phyloP scores from a whole-genome alignment of 140 eudicot genomes.

The Ambrosia hybrid region DNA sequence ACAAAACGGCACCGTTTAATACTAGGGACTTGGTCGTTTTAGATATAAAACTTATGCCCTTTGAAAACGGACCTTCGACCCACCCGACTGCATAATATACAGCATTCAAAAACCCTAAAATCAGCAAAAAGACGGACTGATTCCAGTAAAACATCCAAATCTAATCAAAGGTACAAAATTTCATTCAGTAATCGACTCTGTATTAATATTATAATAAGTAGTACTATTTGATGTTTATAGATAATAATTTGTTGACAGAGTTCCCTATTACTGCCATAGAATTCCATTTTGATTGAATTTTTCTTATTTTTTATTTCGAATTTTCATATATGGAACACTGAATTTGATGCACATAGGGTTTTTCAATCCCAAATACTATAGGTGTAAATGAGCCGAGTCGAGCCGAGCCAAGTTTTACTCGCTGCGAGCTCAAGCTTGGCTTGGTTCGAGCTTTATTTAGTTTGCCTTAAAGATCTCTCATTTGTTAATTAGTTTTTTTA shows the following conservation, averaged over 20 bases:
- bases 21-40: constrained; percentile 8
- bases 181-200: not conserved
- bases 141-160: not conserved
- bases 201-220: too few species aligned
- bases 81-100: not conserved
- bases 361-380: not conserved
- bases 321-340: not conserved
- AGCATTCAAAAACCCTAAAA: constrained; percentile 24
- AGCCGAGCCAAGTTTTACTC: too few species aligned
- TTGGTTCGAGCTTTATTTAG: too few species aligned
- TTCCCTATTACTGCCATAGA: not conserved
- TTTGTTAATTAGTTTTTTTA: too few species aligned
- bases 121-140: not conserved
- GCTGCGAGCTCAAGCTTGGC: too few species aligned
- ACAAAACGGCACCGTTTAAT: not conserved
- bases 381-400: too few species aligned
- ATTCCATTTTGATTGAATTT: not conserved
- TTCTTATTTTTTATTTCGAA: not conserved
- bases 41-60: constrained; percentile 13
- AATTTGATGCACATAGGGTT: not conserved
- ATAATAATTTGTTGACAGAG: not conserved
- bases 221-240: not conserved
- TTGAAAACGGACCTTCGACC: not conserved
- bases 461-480: too few species aligned
- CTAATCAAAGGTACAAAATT: constrained; percentile 16